Evolutionary conservation across 2,329 filamentous ascomycete genomes (phyloP).

Genomic region (Sporothrix mexicana): DNA sequence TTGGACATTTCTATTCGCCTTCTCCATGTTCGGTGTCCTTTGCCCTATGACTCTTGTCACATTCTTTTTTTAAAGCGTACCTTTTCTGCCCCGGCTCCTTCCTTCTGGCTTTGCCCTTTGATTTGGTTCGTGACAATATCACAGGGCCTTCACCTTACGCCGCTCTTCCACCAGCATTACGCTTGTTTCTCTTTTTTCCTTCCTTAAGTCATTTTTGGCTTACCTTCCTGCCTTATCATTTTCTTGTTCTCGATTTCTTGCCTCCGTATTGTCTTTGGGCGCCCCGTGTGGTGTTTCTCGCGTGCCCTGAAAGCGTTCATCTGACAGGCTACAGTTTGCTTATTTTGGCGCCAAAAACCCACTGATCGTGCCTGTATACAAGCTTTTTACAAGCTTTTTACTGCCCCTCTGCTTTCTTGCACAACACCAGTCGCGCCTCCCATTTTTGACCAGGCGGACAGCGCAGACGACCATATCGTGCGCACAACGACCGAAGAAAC

Average conservation of each 20-base stretch:
- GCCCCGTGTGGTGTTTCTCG: conserved; percentile 13
- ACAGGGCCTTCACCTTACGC: conserved; percentile 22
- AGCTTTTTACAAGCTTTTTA: too few species aligned
- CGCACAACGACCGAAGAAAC: not conserved
- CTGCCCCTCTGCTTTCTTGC: not conserved
- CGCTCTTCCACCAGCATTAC: not conserved
- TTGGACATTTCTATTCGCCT: not conserved
- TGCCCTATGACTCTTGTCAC: conserved; percentile 26
- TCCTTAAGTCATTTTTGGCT: not conserved
- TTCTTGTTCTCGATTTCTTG: not conserved
- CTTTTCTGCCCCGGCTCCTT: not conserved
- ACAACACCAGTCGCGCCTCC: conserved; percentile 28
- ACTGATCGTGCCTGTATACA: not conserved
- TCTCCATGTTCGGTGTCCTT: not conserved
- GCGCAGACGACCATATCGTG: conserved; percentile 28
- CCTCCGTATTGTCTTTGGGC: conserved; percentile 1
- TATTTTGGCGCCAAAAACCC: not conserved
- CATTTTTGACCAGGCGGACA: conserved; percentile 26
- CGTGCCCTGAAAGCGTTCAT: conserved; percentile 11
- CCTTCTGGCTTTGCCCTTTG: not conserved
- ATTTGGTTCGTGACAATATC: conserved; percentile 28
- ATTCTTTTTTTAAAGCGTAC: not conserved
- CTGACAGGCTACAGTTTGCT: not conserved
- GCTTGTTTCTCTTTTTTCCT: not conserved
- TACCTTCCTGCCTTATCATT: not conserved